Percentiles rank a stretch among this genome's conserved stretches.
phyloP scores from a whole-genome alignment of 441 rosid genomes.

The Francoa sonchifolia region DNA sequence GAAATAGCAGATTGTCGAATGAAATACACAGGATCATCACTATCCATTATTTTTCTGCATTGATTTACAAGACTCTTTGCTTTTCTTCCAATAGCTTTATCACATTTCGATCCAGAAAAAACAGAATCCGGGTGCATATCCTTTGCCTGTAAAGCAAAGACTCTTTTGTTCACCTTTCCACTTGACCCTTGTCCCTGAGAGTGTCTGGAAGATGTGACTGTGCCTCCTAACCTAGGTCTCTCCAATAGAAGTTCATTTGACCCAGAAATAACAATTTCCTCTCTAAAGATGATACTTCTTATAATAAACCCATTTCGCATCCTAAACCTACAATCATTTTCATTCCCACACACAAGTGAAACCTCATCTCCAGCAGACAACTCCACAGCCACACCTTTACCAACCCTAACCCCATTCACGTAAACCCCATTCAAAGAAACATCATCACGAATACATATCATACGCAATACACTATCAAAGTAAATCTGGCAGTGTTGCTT shows the following conservation, averaged over 20 bases:
- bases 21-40: constrained; percentile 47
- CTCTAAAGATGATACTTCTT: constrained; percentile 32
- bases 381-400: constrained; percentile 26
- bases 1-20: constrained; percentile 24
- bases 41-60: constrained; percentile 43
- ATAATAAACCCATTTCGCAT: constrained; percentile 43
- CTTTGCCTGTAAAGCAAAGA: constrained; percentile 38
- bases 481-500: constrained; percentile 66
- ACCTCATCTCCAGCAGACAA: constrained; percentile 64
- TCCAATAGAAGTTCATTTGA: constrained; percentile 13
- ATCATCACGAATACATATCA: constrained; percentile 31
- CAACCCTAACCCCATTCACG: constrained; percentile 44
- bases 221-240: constrained; percentile 18
- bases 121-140: constrained; percentile 17
- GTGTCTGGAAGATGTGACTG: constrained; percentile 18
- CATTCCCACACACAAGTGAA: constrained; percentile 42
- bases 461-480: constrained; percentile 35
- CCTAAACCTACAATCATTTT: constrained; percentile 22
- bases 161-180: constrained; percentile 57
- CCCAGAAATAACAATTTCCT: constrained; percentile 20
- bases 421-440: constrained; percentile 52
- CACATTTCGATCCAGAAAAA: constrained; percentile 13
- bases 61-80: constrained; percentile 28
- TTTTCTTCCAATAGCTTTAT: constrained; percentile 23
- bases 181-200: constrained; percentile 45